Evolutionary conservation across 805 yeast species (phyloP), one percentile per base, ranked within the genome.

Genomic region (Candida dajiaensis): DNA sequence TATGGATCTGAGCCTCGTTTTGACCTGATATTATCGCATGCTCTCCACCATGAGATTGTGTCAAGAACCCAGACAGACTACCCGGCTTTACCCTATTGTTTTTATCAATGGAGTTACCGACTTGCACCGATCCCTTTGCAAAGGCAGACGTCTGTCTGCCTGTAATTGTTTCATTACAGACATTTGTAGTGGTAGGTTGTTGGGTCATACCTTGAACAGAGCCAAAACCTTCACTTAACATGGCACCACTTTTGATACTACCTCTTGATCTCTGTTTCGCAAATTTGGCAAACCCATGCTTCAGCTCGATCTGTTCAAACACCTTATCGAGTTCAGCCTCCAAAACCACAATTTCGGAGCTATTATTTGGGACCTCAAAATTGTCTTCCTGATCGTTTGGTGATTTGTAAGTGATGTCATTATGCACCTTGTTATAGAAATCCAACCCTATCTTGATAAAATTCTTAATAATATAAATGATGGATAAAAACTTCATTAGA

Each of bases 381-480:
- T 11, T n/a, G 11, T 45, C 44, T 10, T 21, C 31, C 25, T 42
- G 40, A 9, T 35, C 33, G 26, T 40, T 33, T 10, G 26, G 37
- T 16, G 37, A 33, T 7, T 19, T 33, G 13, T 18, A 33, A 19
- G 16, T 33, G 13, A 33, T 8, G 5, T 23, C 40, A 42, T 35
- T 21, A 9, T 25, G 25, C 6, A 18, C 10, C 16, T 38, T 39
- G 19, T 48, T 44, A 13, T 38, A 44, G 13, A 48, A 38, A 3
- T 42, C 45, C 2, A 40, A 8, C 9, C 45, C 42, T 29, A 48
- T 48, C 21, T 45, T 45, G 40, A 42, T 31, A 13, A 48, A 48
- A 8, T 45, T 39, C n/a, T 42, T 43, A 11, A 47, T 35, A 3
- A 40, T 22, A 37, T 23, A 44, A 2, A 33, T 21, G 16, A 47